Percentiles rank a stretch among this genome's conserved stretches.
phyloP scores from a whole-genome alignment of 2,329 filamentous ascomycete genomes.

The Phaeosphaeriaceae sp. region DNA sequence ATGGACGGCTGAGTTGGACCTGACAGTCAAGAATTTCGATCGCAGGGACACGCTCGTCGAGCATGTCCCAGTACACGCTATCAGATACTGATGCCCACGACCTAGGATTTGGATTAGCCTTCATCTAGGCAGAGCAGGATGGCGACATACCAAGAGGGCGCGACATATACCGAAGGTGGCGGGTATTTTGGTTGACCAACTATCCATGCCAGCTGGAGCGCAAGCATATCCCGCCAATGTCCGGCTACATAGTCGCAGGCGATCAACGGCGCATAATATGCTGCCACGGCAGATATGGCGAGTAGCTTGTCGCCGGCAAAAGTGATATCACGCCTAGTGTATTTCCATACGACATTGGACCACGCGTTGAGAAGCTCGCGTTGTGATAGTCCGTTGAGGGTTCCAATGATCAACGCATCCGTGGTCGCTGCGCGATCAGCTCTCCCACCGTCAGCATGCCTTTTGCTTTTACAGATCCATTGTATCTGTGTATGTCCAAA shows the following conservation, averaged over 20 bases:
- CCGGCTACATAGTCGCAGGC: conserved; percentile 1
- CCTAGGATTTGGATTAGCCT: not conserved
- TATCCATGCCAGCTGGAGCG: conserved; percentile 1
- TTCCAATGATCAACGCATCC: not conserved
- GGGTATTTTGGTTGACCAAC: not conserved
- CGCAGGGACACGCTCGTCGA: not conserved
- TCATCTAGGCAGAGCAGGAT: not conserved
- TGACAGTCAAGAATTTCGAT: not conserved
- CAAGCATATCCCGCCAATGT: not conserved
- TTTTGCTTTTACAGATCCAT: conserved; percentile 4
- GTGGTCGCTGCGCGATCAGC: conserved; percentile 1
- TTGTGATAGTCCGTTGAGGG: not conserved
- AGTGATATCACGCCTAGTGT: conserved; percentile 1
- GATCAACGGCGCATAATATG: not conserved
- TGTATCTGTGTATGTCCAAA: conserved; percentile 4
- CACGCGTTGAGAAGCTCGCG: not conserved
- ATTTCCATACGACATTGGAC: not conserved
- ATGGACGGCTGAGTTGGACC: not conserved
- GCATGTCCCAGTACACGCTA: not conserved
- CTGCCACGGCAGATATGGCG: conserved; percentile 1
- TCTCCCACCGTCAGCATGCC: conserved; percentile 1
- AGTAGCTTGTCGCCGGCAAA: not conserved
- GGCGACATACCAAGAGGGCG: conserved; percentile 1
- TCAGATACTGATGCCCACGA: conserved; percentile 2
- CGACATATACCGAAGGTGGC: not conserved